A percentile compares a stretch with the other conserved stretches of the same genome.
Conservation (phyloP, 306 rosid species). For the Biancaea sappan region DNA sequence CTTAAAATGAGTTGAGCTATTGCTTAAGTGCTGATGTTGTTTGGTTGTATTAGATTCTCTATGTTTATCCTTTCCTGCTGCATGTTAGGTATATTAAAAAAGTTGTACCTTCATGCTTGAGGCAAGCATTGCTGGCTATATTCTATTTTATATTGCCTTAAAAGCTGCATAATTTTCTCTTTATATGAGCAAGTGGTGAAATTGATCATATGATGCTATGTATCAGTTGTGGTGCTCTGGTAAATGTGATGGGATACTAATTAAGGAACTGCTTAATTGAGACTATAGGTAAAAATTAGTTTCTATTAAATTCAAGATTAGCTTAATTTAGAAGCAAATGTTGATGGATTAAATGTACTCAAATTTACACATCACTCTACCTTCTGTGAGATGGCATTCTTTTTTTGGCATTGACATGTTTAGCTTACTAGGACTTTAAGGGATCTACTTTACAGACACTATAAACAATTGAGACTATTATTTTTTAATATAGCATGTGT, state of each 20-base stretch:
- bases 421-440: neutral
- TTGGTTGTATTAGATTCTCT: neutral
- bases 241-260: neutral
- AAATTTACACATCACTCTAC: constrained; percentile 12
- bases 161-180: neutral
- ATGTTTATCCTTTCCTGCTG: neutral
- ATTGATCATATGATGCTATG: neutral
- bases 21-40: neutral
- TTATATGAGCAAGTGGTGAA: neutral
- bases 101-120: neutral
- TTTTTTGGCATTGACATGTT: neutral
- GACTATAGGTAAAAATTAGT: neutral
- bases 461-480: neutral
- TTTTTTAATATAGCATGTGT: neutral
- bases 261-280: constrained; percentile 18
- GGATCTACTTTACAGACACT: neutral
- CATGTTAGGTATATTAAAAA: neutral
- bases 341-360: neutral
- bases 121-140: neutral
- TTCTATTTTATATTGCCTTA: neutral
- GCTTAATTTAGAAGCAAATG: neutral
- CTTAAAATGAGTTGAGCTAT: constrained; percentile 2
- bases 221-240: neutral
- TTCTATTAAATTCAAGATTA: constrained; percentile 6
- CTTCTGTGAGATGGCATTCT: neutral